These are phyloP conservation scores for Fagus sylvatica DNA, from an alignment of 306 rosid genomes.

Conservation along the genomic window DNA sequence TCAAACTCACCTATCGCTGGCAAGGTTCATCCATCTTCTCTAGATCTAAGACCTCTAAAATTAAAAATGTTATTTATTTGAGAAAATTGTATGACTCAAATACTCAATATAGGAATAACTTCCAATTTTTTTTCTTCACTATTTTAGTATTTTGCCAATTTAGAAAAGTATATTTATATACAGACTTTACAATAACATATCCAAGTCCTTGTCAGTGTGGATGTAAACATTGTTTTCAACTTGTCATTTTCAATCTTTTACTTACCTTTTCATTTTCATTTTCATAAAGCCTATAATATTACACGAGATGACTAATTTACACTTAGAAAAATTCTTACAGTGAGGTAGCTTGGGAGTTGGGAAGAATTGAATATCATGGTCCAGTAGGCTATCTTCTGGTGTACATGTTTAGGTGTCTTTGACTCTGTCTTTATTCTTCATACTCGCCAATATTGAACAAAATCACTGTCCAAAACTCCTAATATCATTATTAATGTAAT, in stretches of 20 bases:
- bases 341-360: neutral
- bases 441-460: no score
- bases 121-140: no score
- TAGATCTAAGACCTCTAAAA: no score
- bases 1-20: no score
- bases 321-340: neutral
- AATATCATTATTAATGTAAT: no score
- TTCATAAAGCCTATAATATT: neutral
- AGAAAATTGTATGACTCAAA: no score
- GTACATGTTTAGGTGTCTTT: no score
- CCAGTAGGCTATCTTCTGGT: neutral
- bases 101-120: no score
- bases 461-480: neutral
- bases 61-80: no score
- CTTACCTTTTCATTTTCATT: neutral
- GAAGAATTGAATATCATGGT: neutral
- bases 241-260: neutral
- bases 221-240: neutral
- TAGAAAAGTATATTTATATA: neutral
- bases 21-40: no score
- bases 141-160: neutral
- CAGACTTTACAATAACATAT: neutral
- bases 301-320: neutral
- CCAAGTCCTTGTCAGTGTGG: neutral
- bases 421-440: no score